phyloP scores from a whole-genome alignment of 2,329 filamentous ascomycete species.

The Aspergillus japonicus region DNA sequence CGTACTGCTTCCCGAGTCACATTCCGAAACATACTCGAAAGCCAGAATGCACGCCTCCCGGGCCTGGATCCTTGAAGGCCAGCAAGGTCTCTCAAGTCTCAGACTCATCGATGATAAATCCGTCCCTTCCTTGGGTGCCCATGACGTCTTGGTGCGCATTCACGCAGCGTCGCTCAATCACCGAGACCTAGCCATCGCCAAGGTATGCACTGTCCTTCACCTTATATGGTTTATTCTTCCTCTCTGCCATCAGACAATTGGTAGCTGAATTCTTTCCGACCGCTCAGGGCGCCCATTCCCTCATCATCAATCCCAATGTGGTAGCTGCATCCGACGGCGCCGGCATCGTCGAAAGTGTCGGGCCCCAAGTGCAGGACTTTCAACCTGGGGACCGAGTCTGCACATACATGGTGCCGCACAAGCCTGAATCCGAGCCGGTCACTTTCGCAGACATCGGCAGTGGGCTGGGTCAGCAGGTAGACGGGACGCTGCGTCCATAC shows the following conservation, averaged over 20 bases:
- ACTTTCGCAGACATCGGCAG: conserved; percentile 35
- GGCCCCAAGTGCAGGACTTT: conserved; percentile 52
- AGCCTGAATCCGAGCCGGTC: conserved; percentile 46
- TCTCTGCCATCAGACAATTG: not conserved
- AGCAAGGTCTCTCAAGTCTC: conserved; percentile 39
- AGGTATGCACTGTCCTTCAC: conserved; percentile 25
- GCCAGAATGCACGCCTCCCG: not conserved
- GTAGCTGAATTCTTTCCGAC: conserved; percentile 29
- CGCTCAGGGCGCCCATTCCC: conserved; percentile 38
- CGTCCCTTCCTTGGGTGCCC: conserved; percentile 60
- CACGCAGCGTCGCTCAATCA: conserved; percentile 44
- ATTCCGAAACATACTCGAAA: not conserved
- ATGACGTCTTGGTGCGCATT: conserved; percentile 65
- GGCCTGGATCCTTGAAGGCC: conserved; percentile 35
- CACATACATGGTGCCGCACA: conserved; percentile 51
- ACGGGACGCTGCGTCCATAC: conserved; percentile 51
- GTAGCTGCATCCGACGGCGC: conserved; percentile 44
- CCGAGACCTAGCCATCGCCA: conserved; percentile 40
- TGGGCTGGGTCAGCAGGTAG: conserved; percentile 48
- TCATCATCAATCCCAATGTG: conserved; percentile 45
- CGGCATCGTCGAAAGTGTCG: conserved; percentile 45
- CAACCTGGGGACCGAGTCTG: conserved; percentile 53
- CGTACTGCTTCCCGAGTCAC: too few species aligned
- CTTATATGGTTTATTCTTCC: too few species aligned
- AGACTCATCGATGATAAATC: conserved; percentile 51